Conservation (phyloP, 176 grass and related monocot genomes). For the Puya raimondii region DNA sequence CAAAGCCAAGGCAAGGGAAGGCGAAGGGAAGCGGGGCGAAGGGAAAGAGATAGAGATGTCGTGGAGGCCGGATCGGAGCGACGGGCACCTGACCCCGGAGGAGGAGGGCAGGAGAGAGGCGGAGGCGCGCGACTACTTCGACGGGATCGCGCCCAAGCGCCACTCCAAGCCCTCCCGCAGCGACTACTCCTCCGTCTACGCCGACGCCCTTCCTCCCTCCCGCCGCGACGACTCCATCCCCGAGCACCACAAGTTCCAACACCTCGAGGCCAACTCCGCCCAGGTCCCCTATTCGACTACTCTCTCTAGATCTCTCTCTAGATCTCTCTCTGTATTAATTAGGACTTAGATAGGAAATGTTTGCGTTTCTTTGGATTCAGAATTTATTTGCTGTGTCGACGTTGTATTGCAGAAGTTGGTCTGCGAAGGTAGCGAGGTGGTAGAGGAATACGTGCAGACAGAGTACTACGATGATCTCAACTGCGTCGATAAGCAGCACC, state of each 20-base stretch:
- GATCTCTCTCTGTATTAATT: no score
- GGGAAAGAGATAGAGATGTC: not conserved
- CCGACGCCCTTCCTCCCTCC: conserved; percentile 30
- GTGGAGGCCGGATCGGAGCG: conserved; percentile 63
- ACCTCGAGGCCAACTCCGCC: conserved; percentile 44
- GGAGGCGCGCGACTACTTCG: conserved; percentile 50
- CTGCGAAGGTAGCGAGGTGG: conserved; percentile 33
- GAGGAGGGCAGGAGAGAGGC: conserved; percentile 46
- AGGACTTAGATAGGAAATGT: not conserved
- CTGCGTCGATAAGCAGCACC: conserved; percentile 71
- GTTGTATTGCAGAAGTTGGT: conserved; percentile 36
- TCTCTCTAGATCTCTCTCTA: not conserved
- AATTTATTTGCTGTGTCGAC: not conserved
- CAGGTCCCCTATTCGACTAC: conserved; percentile 16
- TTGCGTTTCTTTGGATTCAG: not conserved
- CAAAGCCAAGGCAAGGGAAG: no score
- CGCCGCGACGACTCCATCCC: conserved; percentile 26
- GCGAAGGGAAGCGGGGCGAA: no score
- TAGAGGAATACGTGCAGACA: conserved; percentile 73
- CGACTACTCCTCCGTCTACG: conserved; percentile 47
- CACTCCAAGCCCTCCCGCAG: conserved; percentile 84
- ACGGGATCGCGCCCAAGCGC: conserved; percentile 53
- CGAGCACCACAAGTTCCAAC: conserved; percentile 52
- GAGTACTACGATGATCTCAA: conserved; percentile 80
- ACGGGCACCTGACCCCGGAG: conserved; percentile 41